Conservation (phyloP, 805 yeast genomes). For the Candida oleophila region DNA sequence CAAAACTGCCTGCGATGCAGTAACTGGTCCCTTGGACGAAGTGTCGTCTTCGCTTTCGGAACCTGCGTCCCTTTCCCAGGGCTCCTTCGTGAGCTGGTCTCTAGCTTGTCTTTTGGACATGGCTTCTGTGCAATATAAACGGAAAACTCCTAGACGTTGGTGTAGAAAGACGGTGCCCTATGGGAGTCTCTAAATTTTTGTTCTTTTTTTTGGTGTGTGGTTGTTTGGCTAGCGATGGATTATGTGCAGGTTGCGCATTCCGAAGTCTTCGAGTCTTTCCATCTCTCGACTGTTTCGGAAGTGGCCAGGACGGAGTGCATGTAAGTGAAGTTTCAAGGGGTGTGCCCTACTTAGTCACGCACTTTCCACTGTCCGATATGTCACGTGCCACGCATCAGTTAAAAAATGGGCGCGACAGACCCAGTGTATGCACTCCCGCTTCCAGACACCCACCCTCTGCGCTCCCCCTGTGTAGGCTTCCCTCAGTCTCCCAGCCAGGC, state of each 20-base stretch:
- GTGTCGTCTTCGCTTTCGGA: constrained; percentile 41
- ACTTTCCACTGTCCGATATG: not conserved
- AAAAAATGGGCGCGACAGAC: too few species aligned
- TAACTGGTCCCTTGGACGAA: constrained; percentile 10
- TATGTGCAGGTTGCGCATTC: too few species aligned
- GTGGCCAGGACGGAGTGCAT: too few species aligned
- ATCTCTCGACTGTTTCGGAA: too few species aligned
- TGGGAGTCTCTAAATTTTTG: not conserved
- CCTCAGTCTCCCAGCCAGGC: not conserved
- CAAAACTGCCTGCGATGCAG: constrained; percentile 62
- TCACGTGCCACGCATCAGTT: not conserved
- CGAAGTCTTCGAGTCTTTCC: too few species aligned
- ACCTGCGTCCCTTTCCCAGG: constrained; percentile 14
- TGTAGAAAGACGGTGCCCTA: too few species aligned
- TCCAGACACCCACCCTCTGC: not conserved
- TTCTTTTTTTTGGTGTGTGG: too few species aligned
- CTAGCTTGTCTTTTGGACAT: constrained; percentile 73
- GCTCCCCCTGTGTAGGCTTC: not conserved
- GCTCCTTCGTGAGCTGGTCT: constrained; percentile 55
- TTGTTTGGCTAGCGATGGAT: too few species aligned
- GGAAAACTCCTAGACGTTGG: not conserved
- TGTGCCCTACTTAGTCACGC: not conserved
- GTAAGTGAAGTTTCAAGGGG: not conserved
- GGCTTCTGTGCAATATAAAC: not conserved
- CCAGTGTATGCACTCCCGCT: not conserved